A percentile compares a stretch with the other conserved stretches of the same genome.
These are phyloP conservation scores for Kalmanozyma brasiliensis DNA, from an alignment of 1,284 basidiomycete genomes.

Conservation along the genomic window DNA sequence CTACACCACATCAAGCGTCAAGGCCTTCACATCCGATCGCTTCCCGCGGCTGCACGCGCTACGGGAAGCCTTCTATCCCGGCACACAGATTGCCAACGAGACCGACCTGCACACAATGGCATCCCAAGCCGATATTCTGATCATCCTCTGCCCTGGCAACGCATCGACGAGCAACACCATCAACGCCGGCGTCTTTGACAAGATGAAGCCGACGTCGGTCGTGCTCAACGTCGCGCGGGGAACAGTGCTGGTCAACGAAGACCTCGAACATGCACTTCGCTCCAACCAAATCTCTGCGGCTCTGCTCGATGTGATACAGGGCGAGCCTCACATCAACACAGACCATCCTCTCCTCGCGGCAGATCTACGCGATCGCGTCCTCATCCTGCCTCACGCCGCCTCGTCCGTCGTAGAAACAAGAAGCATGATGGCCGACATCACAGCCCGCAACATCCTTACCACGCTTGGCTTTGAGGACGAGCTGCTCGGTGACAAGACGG, in stretches of 20 bases:
- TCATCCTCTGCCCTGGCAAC: slow-evolving; percentile 30
- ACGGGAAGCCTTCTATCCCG: slow-evolving; percentile 18
- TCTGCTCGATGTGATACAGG: slow-evolving; percentile 29
- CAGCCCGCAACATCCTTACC: slow-evolving; percentile 24
- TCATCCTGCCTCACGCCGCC: slow-evolving; percentile 30
- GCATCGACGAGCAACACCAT: slow-evolving; percentile 15
- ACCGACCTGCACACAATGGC: slow-evolving; percentile 14
- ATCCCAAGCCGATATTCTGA: slow-evolving; percentile 25
- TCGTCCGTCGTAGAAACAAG: slow-evolving; percentile 24
- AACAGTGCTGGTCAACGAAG: slow-evolving; percentile 23
- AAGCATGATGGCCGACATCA: slow-evolving; percentile 21
- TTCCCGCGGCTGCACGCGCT: slow-evolving; percentile 19
- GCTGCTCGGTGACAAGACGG: slow-evolving; percentile 12
- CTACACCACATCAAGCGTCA: slow-evolving; percentile 16
- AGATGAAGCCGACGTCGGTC: slow-evolving; percentile 17
- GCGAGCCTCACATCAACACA: slow-evolving; percentile 17
- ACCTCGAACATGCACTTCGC: slow-evolving; percentile 13
- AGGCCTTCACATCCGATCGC: slow-evolving; percentile 7
- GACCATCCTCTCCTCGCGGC: slow-evolving; percentile 17
- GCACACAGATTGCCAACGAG: slow-evolving; percentile 13
- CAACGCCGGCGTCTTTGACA: slow-evolving; percentile 13
- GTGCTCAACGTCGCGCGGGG: slow-evolving; percentile 34
- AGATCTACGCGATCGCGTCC: slow-evolving; percentile 20
- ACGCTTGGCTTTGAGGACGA: slow-evolving; percentile 19
- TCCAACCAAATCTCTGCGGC: slow-evolving; percentile 19